A percentile compares a stretch with the other conserved stretches of the same genome.
phyloP scores from a whole-genome alignment of 129 eudicot genomes.

The Gnaphalium uliginosum region DNA sequence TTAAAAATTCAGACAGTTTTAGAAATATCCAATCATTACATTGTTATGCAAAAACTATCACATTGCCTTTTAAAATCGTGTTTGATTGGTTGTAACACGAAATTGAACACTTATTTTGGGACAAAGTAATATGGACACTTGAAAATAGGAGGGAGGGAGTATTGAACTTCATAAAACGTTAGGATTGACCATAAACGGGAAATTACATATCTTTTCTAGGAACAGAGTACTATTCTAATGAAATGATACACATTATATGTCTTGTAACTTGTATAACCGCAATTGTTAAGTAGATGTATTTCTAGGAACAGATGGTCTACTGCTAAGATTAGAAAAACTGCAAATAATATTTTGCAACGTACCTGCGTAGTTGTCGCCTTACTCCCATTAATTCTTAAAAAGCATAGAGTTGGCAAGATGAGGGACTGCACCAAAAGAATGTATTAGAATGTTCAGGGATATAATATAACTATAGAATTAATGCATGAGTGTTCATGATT shows the following conservation, averaged over 20 bases:
- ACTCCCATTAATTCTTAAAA: slow-evolving; percentile 57
- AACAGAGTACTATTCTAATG: background rate
- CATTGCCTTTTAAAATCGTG: too few relatives aligned
- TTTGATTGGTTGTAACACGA: too few relatives aligned
- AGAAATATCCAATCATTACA: too few relatives aligned
- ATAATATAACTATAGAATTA: background rate
- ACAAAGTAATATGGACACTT: too few relatives aligned
- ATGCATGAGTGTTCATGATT: background rate
- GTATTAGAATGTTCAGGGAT: background rate
- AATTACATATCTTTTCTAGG: background rate
- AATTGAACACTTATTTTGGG: too few relatives aligned
- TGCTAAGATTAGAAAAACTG: background rate
- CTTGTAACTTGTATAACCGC: background rate
- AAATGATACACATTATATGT: background rate
- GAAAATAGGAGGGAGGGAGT: too few relatives aligned
- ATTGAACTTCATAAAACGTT: background rate
- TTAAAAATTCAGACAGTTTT: too few relatives aligned
- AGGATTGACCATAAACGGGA: slow-evolving; percentile 9
- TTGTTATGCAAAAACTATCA: too few relatives aligned
- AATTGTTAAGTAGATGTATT: too few relatives aligned
- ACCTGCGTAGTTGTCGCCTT: slow-evolving; percentile 81
- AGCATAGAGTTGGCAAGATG: slow-evolving; percentile 77
- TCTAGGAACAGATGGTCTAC: background rate
- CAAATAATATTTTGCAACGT: background rate
- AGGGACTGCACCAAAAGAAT: slow-evolving; percentile 55